Conservation (phyloP, 129 eudicot genomes). For the Chrysanthemum lavandulifolium region DNA sequence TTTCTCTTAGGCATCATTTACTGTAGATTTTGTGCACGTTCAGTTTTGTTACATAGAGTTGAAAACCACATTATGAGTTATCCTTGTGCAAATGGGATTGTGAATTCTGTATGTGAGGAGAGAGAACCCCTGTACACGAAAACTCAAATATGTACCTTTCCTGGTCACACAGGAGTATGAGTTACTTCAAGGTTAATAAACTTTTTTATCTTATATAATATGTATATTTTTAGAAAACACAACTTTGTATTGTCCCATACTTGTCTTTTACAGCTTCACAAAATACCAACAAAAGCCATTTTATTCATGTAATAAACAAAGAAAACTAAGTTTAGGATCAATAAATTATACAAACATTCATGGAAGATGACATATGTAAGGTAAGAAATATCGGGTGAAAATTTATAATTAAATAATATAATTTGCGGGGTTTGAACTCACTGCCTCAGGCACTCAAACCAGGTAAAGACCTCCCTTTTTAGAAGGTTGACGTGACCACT, state of each 20-base stretch:
- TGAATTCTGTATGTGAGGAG: not conserved
- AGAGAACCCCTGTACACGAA: no score
- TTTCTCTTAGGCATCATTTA: not conserved
- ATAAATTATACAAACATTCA: not conserved
- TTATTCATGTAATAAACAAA: constrained; percentile 11
- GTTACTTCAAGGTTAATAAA: not conserved
- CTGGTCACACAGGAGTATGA: not conserved
- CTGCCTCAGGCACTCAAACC: no score
- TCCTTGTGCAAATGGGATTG: not conserved
- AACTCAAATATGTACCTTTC: no score
- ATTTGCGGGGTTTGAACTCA: not conserved
- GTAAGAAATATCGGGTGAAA: constrained; percentile 10
- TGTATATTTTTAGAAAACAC: not conserved
- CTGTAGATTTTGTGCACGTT: not conserved
- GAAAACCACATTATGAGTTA: not conserved
- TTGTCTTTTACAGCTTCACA: not conserved
- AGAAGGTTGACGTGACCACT: no score
- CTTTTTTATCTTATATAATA: not conserved
- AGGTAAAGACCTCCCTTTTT: no score
- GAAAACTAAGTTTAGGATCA: constrained; percentile 6
- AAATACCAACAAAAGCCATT: not conserved
- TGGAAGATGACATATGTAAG: not conserved
- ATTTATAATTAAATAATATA: constrained; percentile 8
- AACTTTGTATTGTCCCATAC: not conserved
- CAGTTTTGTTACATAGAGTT: not conserved